Percentiles rank a stretch among this genome's conserved stretches.
These are phyloP conservation scores for Saccharum spontaneum DNA, from an alignment of 176 grass and related monocot species.

Conservation along the genomic window DNA sequence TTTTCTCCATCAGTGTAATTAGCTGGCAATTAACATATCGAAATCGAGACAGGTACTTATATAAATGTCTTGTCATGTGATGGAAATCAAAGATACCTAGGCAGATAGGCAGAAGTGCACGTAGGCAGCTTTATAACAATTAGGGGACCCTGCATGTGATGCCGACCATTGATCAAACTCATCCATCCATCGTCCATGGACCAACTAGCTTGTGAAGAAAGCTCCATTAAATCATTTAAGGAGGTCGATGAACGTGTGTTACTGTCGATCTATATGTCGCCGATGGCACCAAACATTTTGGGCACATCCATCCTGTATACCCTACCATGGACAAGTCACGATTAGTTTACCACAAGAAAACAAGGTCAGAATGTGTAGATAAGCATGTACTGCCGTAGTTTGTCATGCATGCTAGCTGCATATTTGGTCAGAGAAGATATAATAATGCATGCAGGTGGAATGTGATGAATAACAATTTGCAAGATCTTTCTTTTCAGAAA, in stretches of 20 bases:
- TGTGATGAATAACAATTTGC: neutral
- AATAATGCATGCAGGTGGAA: constrained; percentile 24
- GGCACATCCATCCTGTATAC: constrained; percentile 12
- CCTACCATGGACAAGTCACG: neutral
- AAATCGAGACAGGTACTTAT: neutral
- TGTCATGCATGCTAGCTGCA: neutral
- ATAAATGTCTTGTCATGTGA: constrained; percentile 11
- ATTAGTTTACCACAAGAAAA: neutral
- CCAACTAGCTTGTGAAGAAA: neutral
- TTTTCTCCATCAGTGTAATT: neutral
- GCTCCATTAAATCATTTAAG: neutral
- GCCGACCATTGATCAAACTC: neutral
- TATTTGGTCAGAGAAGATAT: neutral
- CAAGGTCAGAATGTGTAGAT: constrained; percentile 2
- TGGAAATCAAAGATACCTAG: neutral
- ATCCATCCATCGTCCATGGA: neutral
- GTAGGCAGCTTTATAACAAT: neutral
- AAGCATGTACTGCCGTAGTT: neutral
- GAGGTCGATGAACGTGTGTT: constrained; percentile 19
- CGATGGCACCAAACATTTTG: constrained; percentile 15
- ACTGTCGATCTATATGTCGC: neutral
- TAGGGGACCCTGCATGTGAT: constrained; percentile 21
- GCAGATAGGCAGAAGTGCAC: neutral
- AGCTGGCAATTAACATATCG: neutral
- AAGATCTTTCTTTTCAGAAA: neutral